Evolutionary conservation across 208 protist genomes (phyloP).

Genomic region (Wallacemonas sp.): DNA sequence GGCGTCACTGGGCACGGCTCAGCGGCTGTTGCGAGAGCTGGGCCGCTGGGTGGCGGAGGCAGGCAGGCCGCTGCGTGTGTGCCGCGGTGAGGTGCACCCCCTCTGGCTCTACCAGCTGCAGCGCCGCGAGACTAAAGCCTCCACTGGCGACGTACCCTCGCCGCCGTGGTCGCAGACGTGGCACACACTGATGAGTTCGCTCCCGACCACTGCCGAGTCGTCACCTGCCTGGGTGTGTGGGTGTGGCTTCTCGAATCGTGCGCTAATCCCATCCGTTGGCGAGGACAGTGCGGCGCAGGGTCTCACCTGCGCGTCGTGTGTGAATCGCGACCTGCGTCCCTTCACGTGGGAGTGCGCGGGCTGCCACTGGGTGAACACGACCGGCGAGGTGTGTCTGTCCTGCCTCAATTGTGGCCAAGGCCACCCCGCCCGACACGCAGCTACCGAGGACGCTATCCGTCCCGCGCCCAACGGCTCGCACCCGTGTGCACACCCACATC

Average conservation of each 20-base stretch:
- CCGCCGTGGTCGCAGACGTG: slow-evolving; percentile 1
- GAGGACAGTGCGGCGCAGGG: not conserved
- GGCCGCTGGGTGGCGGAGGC: slow-evolving; percentile 24
- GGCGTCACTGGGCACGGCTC: slow-evolving; percentile 15
- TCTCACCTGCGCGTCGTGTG: slow-evolving; percentile 43
- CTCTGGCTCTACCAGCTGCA: slow-evolving; percentile 33
- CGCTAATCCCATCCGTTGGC: not conserved
- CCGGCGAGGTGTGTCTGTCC: slow-evolving; percentile 31
- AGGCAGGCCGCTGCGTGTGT: slow-evolving; percentile 34
- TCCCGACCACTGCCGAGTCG: not conserved
- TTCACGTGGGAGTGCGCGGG: slow-evolving; percentile 52
- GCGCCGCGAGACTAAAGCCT: slow-evolving; percentile 10
- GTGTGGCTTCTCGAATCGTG: slow-evolving; percentile 39
- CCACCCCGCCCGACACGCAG: slow-evolving; percentile 31
- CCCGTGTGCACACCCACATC: not conserved
- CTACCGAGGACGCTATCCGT: not conserved
- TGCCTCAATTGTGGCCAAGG: slow-evolving; percentile 58
- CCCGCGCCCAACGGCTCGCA: not conserved
- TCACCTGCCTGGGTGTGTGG: slow-evolving; percentile 42
- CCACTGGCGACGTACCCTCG: not conserved
- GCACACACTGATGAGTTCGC: not conserved
- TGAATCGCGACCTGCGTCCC: slow-evolving; percentile 32
- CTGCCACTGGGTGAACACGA: slow-evolving; percentile 36
- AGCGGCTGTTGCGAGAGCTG: slow-evolving; percentile 25
- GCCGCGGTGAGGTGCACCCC: not conserved